These are phyloP conservation scores for Rosa hybrid DNA, from an alignment of 331 rosid genomes.

Conservation along the genomic window DNA sequence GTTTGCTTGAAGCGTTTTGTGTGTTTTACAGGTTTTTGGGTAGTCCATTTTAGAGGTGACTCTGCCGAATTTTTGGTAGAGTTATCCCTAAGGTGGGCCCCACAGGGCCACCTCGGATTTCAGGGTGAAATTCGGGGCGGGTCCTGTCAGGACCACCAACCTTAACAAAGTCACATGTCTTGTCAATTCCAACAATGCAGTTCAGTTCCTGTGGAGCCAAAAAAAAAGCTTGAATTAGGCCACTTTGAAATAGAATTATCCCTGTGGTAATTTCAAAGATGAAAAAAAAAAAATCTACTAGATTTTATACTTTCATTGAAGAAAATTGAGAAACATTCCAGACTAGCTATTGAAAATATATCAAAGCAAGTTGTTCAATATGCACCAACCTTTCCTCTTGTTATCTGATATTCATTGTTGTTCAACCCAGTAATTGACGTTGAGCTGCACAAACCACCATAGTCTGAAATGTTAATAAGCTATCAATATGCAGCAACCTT, in stretches of 20 bases:
- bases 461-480: background rate
- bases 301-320: constrained; percentile 5
- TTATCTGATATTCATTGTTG: constrained; percentile 86
- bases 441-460: constrained; percentile 46
- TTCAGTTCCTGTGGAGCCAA: constrained; percentile 56
- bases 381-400: constrained; percentile 66
- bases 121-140: too few relatives aligned
- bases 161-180: constrained; percentile 71
- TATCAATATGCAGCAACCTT: background rate
- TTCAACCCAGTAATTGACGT: constrained; percentile 76
- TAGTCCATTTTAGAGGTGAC: too few relatives aligned
- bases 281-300: background rate
- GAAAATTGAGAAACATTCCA: constrained; percentile 13
- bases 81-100: too few relatives aligned
- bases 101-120: too few relatives aligned
- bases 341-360: background rate
- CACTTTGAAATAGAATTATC: constrained; percentile 9
- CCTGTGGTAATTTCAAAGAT: background rate
- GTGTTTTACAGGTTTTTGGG: too few relatives aligned
- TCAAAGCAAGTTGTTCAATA: background rate
- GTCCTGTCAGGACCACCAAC: too few relatives aligned
- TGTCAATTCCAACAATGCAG: constrained; percentile 54
- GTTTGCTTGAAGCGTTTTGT: too few relatives aligned
- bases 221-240: constrained; percentile 18
- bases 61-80: too few relatives aligned